Evolutionary conservation across 768 basidiomycete species (phyloP).

Genomic region (Lentinula raphanica): DNA sequence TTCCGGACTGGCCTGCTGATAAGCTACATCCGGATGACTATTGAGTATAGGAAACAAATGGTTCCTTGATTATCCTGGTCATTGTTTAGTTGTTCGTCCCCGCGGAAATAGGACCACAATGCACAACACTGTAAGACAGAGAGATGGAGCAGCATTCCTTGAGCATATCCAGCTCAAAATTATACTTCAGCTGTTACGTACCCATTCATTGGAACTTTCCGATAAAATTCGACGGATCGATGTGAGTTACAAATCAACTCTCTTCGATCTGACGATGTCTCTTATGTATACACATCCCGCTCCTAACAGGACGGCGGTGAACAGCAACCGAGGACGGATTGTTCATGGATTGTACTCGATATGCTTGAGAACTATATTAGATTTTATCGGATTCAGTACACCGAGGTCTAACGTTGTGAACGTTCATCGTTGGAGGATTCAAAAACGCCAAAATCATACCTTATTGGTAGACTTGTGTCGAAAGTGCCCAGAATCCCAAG

Average conservation of each 20-base stretch:
- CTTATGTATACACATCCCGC: not conserved
- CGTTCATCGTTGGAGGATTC: not conserved
- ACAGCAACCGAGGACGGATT: not conserved
- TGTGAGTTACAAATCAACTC: not conserved
- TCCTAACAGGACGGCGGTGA: not conserved
- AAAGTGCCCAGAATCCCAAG: not conserved
- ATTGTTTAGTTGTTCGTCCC: conserved; percentile 3
- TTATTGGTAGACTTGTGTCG: not conserved
- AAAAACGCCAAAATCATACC: not conserved
- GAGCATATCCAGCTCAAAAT: not conserved
- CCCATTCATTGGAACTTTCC: not conserved
- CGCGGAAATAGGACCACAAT: conserved; percentile 2
- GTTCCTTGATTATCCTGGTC: not conserved
- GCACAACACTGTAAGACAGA: not conserved
- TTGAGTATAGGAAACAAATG: not conserved
- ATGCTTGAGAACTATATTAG: not conserved
- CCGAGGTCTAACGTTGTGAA: not conserved
- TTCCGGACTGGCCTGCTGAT: no score
- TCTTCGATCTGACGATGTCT: no score
- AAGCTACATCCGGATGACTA: no score
- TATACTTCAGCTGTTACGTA: not conserved
- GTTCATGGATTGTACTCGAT: no score
- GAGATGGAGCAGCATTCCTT: not conserved
- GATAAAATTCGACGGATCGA: not conserved
- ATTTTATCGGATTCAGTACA: not conserved